Percentiles rank a stretch among this genome's conserved stretches.
These are phyloP conservation scores for Pythium phragmitis DNA, from an alignment of 352 stramenopile species.

Conservation along the genomic window DNA sequence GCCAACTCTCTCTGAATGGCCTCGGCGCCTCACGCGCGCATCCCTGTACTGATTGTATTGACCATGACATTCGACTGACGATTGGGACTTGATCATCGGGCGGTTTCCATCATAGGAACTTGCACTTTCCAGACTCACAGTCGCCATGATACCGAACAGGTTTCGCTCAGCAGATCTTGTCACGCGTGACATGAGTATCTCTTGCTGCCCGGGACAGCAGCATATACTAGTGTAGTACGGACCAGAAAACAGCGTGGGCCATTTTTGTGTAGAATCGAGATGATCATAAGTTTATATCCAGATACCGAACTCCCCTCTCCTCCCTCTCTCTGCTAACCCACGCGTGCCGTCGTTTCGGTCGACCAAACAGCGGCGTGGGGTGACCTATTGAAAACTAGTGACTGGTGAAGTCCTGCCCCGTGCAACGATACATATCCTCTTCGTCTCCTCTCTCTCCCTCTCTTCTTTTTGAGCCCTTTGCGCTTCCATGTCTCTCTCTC, in stretches of 20 bases:
- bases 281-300: constrained; percentile 32
- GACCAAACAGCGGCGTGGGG: constrained; percentile 17
- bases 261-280: constrained; percentile 23
- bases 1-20: too few species aligned
- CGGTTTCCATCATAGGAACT: too few species aligned
- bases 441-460: constrained; percentile 30
- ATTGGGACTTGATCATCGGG: too few species aligned
- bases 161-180: background rate
- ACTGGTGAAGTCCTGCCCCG: constrained; percentile 27
- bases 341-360: constrained; percentile 15
- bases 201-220: background rate
- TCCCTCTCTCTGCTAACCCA: constrained; percentile 27
- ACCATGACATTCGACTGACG: too few species aligned
- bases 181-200: background rate
- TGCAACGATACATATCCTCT: constrained; percentile 32
- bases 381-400: constrained; percentile 31
- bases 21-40: too few species aligned
- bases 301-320: constrained; percentile 29
- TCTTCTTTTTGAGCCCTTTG: constrained; percentile 19
- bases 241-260: background rate
- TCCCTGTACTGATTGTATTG: too few species aligned
- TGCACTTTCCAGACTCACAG: too few species aligned
- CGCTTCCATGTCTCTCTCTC: constrained; percentile 6
- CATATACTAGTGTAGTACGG: too few species aligned
- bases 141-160: too few species aligned